Evolutionary conservation across 345 rosid genomes (phyloP), one percentile per base, ranked within the genome.

Genomic region (Kandelia obovata): DNA sequence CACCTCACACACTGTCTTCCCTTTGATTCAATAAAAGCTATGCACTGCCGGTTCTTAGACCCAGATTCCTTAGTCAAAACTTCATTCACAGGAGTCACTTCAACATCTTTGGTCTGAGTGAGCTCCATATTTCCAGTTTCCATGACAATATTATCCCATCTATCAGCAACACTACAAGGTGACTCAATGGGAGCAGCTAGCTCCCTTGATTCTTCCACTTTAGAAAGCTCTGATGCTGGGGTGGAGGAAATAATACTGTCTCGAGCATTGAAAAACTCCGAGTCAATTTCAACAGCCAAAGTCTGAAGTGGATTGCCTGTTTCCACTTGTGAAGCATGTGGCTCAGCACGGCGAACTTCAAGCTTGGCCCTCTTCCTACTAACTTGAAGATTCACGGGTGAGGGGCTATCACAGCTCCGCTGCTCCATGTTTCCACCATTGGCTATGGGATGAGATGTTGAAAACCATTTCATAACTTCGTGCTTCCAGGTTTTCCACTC

Each of bases 401-500:
- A 78, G 66, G 84, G 67, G 70, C 76, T 81, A 61, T 78, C 80
- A 73, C 70, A 76, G 70, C 73, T 76, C 65, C 56, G 80, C 39
- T 69, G 90, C 67, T 81, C 85, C 15, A 63, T 27, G 66, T 88
- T 85, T 51, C 81, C 85, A 39, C 78, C 79, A 62, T 39, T 77
- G 60, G 84, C 62, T 52, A 70, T 35, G 25, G 83, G 79, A 35
- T 79, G 83, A 67, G 98, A 84, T 34, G 78, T 81, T 6, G 91
- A 85, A 75, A 96, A 92, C 92, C 83, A 86, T 82, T 88, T 96
- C 73, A 83, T 86, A 30, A 87, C 81, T 66, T 96, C 99, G 56
- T 89, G 96, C 85, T 96, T 96, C 98, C 99, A 96, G 46, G 97
- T 88, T 90, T 85, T 92, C 98, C 99, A 89, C 78, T 92, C 97